Base-by-base conservation (phyloP, 2,329 filamentous ascomycete species). In the Teratosphaeria viscida region DNA sequence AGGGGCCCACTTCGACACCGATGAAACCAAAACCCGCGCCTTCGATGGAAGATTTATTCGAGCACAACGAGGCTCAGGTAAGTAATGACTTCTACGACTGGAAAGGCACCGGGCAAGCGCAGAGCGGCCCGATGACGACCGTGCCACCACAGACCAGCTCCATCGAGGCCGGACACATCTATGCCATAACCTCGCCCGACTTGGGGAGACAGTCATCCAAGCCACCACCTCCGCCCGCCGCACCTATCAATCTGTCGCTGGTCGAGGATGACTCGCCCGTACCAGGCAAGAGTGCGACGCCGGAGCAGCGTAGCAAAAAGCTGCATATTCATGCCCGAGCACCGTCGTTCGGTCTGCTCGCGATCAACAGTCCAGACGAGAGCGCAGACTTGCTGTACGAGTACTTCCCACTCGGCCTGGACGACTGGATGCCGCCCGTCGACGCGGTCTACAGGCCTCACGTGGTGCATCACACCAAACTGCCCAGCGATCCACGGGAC, bases 381-480 rank as follows among this genome's bases (percentile, higher is more conserved):
- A 87, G 87, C 66, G 86, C 86, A 0, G 92, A 96, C 73, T 78
- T 92, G 64, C 77, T 96, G 19, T 96, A 96, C 71, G 92, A 97
- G 75, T 96, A 97, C 71, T 96, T 97, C 64, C 92, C 92, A 0
- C 79, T 97, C 16, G 91, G 88, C 55, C 77, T 96, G 60, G 91
- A 96, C 72, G 92, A 96, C 70, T 96, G 88, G 88, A 90, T 92
- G 83, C 88, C 88, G 2, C 90, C 90, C 0, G 89, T 95, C 2
- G 90, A 95, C 73, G 90, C 90, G 5, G 87, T 96, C 16, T 96
- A 95, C 72, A 81, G 90, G 55, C 92, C 92, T 5, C 92, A 96
- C 72, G 90, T 96, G 16, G 92, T 96, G 2, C 92, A 97, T 74
- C 92, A 96, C 71, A 92, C 89, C 23, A 79, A 78, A 60, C 64